Percentiles rank a stretch among this genome's conserved stretches.
Evolutionary conservation across 2,329 filamentous ascomycete genomes (phyloP).

Genomic region (Esteya vermicola): DNA sequence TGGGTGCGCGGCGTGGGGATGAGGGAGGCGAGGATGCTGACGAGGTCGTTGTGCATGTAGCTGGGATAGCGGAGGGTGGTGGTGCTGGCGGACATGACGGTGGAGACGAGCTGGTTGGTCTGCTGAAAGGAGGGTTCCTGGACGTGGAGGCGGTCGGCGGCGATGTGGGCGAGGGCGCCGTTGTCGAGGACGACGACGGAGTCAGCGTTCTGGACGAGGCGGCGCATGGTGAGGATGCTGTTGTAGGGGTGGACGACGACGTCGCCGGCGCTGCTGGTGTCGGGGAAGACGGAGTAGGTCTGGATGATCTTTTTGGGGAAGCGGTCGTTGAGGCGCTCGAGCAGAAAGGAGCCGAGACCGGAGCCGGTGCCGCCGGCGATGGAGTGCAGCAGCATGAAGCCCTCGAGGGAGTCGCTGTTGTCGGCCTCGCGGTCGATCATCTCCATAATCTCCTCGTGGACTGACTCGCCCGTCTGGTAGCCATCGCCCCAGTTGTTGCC

Average conservation of each 20-base stretch:
- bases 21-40: slow-evolving; percentile 88
- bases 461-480: slow-evolving; percentile 79
- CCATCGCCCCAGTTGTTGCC: slow-evolving; percentile 98
- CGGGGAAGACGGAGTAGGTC: slow-evolving; percentile 96
- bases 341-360: slow-evolving; percentile 84
- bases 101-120: slow-evolving; percentile 92
- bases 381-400: slow-evolving; percentile 97
- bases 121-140: slow-evolving; percentile 94
- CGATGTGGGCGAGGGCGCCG: slow-evolving; percentile 82
- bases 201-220: slow-evolving; percentile 90
- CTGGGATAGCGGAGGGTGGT: slow-evolving; percentile 93
- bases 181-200: slow-evolving; percentile 97
- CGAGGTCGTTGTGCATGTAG: slow-evolving; percentile 99
- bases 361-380: slow-evolving; percentile 96
- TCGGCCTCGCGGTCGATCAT: slow-evolving; percentile 99
- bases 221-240: slow-evolving; percentile 79
- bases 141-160: slow-evolving; percentile 84
- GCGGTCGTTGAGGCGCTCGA: slow-evolving; percentile 89
- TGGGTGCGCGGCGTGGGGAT: slow-evolving; percentile 95
- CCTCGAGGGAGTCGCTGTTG: slow-evolving; percentile 93
- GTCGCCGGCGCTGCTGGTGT: slow-evolving; percentile 73
- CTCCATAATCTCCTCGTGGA: slow-evolving; percentile 95
- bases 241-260: slow-evolving; percentile 98
- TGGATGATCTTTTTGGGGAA: slow-evolving; percentile 99
- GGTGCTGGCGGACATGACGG: slow-evolving; percentile 96